phyloP scores from a whole-genome alignment of 2,329 filamentous ascomycete species.

The Chaetomiaceae sp. region DNA sequence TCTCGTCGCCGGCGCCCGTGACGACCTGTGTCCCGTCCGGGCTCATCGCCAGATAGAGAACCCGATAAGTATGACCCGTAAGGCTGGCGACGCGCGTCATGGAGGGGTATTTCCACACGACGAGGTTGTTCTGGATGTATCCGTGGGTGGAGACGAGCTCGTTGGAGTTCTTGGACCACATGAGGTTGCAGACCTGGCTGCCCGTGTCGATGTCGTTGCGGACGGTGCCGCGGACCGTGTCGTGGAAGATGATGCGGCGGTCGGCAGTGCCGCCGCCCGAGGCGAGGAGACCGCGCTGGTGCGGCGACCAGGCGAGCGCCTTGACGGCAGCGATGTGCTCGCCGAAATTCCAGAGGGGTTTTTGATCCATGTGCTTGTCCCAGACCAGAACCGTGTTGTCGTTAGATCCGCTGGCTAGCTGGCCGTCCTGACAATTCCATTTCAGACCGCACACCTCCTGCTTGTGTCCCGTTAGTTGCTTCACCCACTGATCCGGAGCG shows the following conservation, averaged over 20 bases:
- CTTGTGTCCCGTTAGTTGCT: constrained; percentile 87
- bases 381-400: constrained; percentile 99
- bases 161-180: constrained; percentile 96
- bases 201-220: constrained; percentile 92
- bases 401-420: constrained; percentile 92
- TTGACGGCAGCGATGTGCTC: constrained; percentile 96
- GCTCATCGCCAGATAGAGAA: constrained; percentile 95
- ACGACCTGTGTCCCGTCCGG: constrained; percentile 91
- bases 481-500: constrained; percentile 82
- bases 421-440: constrained; percentile 95
- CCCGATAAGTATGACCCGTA: constrained; percentile 93
- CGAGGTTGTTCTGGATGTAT: constrained; percentile 97
- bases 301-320: constrained; percentile 95
- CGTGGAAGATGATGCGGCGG: constrained; percentile 95
- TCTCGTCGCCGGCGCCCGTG: constrained; percentile 94
- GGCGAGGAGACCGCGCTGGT: constrained; percentile 89
- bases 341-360: constrained; percentile 87
- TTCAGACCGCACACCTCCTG: constrained; percentile 96
- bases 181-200: constrained; percentile 96
- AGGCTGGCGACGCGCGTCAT: constrained; percentile 96
- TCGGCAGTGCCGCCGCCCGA: constrained; percentile 95
- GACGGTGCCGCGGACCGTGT: constrained; percentile 75
- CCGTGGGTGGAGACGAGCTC: constrained; percentile 97
- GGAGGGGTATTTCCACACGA: constrained; percentile 98
- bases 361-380: constrained; percentile 91